Percentiles rank a stretch among this genome's conserved stretches.
Conservation (phyloP, 2,329 filamentous ascomycete genomes). For the Fusarium longipes region DNA sequence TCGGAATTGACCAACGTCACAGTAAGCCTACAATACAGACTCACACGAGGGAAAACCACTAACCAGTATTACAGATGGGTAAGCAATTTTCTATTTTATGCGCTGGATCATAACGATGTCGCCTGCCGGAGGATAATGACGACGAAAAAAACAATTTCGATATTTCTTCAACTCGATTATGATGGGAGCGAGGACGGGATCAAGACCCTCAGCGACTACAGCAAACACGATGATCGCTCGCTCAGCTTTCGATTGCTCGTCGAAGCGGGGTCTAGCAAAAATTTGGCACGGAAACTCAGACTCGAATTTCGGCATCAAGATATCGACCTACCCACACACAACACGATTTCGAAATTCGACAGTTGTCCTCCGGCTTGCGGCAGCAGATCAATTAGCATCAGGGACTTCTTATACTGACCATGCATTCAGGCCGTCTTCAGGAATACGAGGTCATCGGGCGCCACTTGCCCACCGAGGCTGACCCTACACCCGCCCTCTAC, state of each 20-base stretch:
- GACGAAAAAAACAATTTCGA: constrained; percentile 38
- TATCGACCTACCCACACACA: constrained; percentile 7
- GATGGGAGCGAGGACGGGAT: constrained; percentile 15
- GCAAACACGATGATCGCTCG: not conserved
- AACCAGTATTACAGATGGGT: constrained; percentile 67
- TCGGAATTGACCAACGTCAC: constrained; percentile 60
- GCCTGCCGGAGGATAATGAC: constrained; percentile 38
- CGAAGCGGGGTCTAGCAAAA: not conserved
- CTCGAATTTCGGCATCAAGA: constrained; percentile 25
- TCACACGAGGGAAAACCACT: constrained; percentile 51
- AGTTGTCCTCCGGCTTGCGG: constrained; percentile 16
- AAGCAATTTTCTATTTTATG: constrained; percentile 56
- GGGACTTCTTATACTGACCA: constrained; percentile 48
- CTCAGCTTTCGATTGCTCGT: not conserved
- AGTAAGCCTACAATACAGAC: constrained; percentile 57
- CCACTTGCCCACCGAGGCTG: constrained; percentile 96
- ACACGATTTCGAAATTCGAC: constrained; percentile 17
- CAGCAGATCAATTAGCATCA: constrained; percentile 19
- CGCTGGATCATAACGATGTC: constrained; percentile 41
- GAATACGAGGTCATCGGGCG: constrained; percentile 99
- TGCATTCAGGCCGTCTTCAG: constrained; percentile 88
- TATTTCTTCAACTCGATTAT: constrained; percentile 15
- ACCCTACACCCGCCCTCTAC: constrained; percentile 98
- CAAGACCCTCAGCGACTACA: not conserved
- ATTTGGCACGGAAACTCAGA: constrained; percentile 4